Evolutionary conservation across 768 basidiomycete species (phyloP).

Genomic region (Mycena metata): DNA sequence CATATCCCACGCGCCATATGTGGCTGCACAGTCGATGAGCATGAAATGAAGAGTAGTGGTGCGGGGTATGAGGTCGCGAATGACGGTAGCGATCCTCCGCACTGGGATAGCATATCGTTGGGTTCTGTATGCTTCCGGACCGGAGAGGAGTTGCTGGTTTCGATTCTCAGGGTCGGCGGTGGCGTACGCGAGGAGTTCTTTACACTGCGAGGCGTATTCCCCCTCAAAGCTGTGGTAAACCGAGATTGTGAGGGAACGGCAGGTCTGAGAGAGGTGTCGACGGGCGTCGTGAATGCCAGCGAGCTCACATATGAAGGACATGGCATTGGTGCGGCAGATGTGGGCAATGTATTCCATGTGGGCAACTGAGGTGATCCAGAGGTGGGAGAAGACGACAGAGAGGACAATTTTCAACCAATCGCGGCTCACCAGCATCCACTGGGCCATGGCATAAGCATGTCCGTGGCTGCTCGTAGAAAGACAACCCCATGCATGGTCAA

Average conservation of each 20-base stretch:
- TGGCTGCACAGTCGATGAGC: constrained; percentile 4
- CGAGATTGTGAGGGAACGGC: constrained; percentile 10
- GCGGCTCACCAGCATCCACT: background rate
- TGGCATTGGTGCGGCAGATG: background rate
- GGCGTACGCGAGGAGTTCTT: background rate
- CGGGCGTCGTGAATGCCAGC: background rate
- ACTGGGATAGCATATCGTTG: background rate
- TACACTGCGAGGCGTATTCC: background rate
- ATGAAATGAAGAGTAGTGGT: background rate
- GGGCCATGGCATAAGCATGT: constrained; percentile 8
- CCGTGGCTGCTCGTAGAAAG: constrained; percentile 3
- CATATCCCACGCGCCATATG: background rate
- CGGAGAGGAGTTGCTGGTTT: background rate
- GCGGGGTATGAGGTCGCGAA: background rate
- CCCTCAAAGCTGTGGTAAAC: background rate
- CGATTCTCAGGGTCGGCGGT: background rate
- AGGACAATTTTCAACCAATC: background rate
- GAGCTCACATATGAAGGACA: constrained; percentile 3
- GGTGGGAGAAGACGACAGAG: constrained; percentile 6
- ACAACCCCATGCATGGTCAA: background rate
- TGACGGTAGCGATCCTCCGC: background rate
- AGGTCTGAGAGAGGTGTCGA: background rate
- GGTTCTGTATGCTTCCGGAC: background rate
- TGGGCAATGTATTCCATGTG: background rate
- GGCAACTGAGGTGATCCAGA: background rate